Conservation (phyloP, 179 eudicot species). For the Corrigiola litoralis region DNA sequence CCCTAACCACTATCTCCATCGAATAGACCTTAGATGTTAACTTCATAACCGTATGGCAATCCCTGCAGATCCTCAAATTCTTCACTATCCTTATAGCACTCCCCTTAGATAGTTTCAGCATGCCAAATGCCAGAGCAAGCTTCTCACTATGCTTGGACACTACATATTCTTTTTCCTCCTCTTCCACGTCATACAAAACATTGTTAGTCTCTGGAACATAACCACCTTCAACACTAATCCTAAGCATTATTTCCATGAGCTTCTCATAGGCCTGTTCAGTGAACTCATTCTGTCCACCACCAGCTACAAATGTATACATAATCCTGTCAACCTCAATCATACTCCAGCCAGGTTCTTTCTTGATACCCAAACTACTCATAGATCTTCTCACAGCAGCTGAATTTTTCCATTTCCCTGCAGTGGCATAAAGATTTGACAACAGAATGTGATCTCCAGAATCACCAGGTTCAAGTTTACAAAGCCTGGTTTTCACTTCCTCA, state of each 20-base stretch:
- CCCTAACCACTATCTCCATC: conserved; percentile 49
- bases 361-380: conserved; percentile 37
- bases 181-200: conserved; percentile 59
- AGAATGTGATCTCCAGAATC: conserved; percentile 52
- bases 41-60: conserved; percentile 61
- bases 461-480: conserved; percentile 50
- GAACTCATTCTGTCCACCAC: conserved; percentile 34
- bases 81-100: conserved; percentile 45
- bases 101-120: conserved; percentile 35
- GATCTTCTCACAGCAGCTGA: conserved; percentile 44
- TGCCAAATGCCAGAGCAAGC: conserved; percentile 57
- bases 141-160: conserved; percentile 51
- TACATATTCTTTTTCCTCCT: conserved; percentile 52
- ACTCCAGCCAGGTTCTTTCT: conserved; percentile 71
- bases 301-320: conserved; percentile 56
- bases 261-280: conserved; percentile 45
- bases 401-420: conserved; percentile 59
- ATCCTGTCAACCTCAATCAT: conserved; percentile 57
- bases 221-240: conserved; percentile 53
- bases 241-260: conserved; percentile 49
- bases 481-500: conserved; percentile 40
- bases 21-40: conserved; percentile 49
- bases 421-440: conserved; percentile 56
- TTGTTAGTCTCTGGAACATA: conserved; percentile 46
- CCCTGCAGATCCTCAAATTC: conserved; percentile 58